Conservation (phyloP, 176 grass and related monocot genomes). For the Puya raimondii region DNA sequence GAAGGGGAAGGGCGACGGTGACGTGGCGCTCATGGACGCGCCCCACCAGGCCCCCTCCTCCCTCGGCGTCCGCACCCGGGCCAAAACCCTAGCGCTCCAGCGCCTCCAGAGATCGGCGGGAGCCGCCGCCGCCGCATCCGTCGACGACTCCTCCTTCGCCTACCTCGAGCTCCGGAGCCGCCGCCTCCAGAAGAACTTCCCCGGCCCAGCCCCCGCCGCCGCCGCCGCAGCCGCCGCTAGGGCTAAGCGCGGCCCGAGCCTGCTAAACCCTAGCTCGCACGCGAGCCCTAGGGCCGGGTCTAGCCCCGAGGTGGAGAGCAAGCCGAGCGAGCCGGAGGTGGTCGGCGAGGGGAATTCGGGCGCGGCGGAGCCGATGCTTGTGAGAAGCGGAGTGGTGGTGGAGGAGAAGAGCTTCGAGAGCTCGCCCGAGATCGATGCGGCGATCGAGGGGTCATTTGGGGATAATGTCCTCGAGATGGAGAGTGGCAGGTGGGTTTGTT, state of each 20-base stretch:
- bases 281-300: not conserved
- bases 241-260: not conserved
- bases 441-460: not conserved
- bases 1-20: slow-evolving; percentile 10
- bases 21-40: slow-evolving; percentile 13
- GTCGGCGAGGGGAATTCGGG: not conserved
- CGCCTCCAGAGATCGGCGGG: not conserved
- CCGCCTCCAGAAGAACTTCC: slow-evolving; percentile 18
- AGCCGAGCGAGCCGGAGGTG: not conserved
- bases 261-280: not conserved
- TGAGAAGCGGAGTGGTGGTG: not conserved
- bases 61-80: slow-evolving; percentile 16
- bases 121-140: not conserved
- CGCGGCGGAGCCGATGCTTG: not conserved
- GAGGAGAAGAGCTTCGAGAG: not conserved
- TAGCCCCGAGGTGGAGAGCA: not conserved
- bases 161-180: slow-evolving; percentile 26
- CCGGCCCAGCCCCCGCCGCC: not conserved
- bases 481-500: not conserved
- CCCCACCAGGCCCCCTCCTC: slow-evolving; percentile 8
- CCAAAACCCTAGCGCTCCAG: slow-evolving; percentile 11
- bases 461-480: not conserved
- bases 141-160: not conserved
- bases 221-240: not conserved
- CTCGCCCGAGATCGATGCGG: too few relatives aligned